Base-by-base conservation (phyloP, 305 asterid genomes). In the Solanum chacoense region DNA sequence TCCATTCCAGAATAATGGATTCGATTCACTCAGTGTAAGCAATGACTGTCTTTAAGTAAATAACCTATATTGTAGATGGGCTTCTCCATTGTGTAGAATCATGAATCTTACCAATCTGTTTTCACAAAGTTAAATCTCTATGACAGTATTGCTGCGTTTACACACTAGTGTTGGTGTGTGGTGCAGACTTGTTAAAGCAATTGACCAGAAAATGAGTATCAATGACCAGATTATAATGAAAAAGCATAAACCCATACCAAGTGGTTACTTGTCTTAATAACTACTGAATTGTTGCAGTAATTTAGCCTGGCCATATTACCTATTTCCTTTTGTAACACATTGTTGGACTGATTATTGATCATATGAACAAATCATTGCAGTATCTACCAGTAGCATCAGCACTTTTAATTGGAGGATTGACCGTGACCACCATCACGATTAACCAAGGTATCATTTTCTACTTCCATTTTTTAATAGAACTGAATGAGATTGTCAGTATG, bases 381-480 rank as follows among this genome's bases (percentile, higher is more conserved):
- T 96, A 95, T 90, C 95, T 98, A 85, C 99, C 99, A 0, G 97
- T 98, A 67, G 99, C 99, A 92, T 98, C 99, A 86, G 99, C 98
- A 90, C 90, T 98, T 88, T 94, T 96, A 28, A 87, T 98, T 83
- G 99, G 99, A 87, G 99, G 99, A 76, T 91, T 96, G 91, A 95
- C 99, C 3, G 98, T 92, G 89, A 96, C 99, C 85, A 91, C 98
- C 83, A 94, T 98, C 85, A 95, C 99, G 83, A 81, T 98, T 85
- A 95, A 96, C 92, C 99, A 95, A 95, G 99, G 99, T 96, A 90
- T 42, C 37, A 18, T 16, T 77, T 24, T 45, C 36, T 40, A 24
- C 89, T 67, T 50, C 45, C 37, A 72, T 81, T 90, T 80, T 81
- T 81, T 34, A 65, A 18, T 63, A 28, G 74, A 13, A 78, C 81